These are phyloP conservation scores for Pezicula rhizophila DNA, from an alignment of 2,329 filamentous ascomycete species.

Conservation along the genomic window DNA sequence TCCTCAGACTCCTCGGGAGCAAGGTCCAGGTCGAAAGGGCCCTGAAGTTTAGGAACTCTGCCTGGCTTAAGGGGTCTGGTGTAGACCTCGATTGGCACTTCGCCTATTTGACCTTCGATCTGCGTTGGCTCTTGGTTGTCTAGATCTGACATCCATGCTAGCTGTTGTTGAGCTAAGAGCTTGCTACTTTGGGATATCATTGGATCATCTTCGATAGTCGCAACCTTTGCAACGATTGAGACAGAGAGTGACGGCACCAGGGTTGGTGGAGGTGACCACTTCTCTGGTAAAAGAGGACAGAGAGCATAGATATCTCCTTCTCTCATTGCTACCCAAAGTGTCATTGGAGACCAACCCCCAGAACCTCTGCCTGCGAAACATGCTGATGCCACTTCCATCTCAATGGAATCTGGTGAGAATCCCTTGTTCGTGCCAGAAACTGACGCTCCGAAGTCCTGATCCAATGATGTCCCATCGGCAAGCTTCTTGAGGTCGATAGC, in stretches of 20 bases:
- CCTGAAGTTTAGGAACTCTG: conserved; percentile 53
- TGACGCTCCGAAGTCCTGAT: conserved; percentile 78
- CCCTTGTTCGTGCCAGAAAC: conserved; percentile 67
- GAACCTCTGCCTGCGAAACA: conserved; percentile 63
- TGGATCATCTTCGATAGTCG: conserved; percentile 54
- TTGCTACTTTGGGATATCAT: conserved; percentile 45
- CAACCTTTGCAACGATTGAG: conserved; percentile 71
- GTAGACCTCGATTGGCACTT: conserved; percentile 49
- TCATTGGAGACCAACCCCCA: conserved; percentile 94
- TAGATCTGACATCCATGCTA: conserved; percentile 62
- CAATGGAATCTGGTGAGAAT: conserved; percentile 83
- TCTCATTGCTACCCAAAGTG: conserved; percentile 92
- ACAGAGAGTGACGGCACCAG: conserved; percentile 78
- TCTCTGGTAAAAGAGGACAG: conserved; percentile 80
- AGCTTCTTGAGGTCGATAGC: conserved; percentile 86
- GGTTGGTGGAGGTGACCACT: conserved; percentile 73
- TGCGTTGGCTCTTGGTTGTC: conserved; percentile 55
- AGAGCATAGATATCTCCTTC: conserved; percentile 90
- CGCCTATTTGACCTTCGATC: conserved; percentile 43
- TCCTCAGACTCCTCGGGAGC: conserved; percentile 44
- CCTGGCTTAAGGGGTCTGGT: conserved; percentile 51
- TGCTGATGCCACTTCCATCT: conserved; percentile 90
- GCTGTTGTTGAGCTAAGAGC: conserved; percentile 55
- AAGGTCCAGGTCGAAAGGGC: conserved; percentile 52
- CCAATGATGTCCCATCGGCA: conserved; percentile 72